A percentile compares a stretch with the other conserved stretches of the same genome.
Conservation (phyloP, 768 basidiomycete species). For the Naganishia randhawae region DNA sequence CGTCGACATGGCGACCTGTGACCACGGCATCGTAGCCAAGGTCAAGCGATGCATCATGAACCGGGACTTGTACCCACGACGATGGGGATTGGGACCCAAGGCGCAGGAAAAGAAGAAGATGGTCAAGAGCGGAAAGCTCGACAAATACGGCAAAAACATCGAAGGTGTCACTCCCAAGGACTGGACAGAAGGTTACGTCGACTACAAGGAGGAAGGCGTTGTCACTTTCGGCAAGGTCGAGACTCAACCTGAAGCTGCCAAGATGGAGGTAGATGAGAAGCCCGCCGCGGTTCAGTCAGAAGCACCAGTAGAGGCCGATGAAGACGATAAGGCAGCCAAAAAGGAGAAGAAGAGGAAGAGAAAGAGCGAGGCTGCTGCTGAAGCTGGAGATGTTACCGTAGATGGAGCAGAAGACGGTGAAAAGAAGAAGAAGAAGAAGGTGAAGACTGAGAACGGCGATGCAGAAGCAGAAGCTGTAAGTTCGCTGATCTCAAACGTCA, state of each 20-base stretch:
- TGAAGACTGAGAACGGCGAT: slow-evolving; percentile 21
- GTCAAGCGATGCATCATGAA: slow-evolving; percentile 99
- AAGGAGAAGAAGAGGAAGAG: slow-evolving; percentile 53
- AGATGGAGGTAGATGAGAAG: slow-evolving; percentile 37
- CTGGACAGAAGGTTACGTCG: slow-evolving; percentile 90
- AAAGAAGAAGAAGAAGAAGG: slow-evolving; percentile 43
- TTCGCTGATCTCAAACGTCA: background rate
- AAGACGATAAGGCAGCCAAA: slow-evolving; percentile 45
- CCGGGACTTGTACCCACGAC: slow-evolving; percentile 89
- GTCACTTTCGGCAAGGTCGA: slow-evolving; percentile 37
- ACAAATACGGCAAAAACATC: slow-evolving; percentile 87
- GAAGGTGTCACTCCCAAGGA: slow-evolving; percentile 80
- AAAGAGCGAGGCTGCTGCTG: slow-evolving; percentile 35
- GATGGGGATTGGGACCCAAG: slow-evolving; percentile 98
- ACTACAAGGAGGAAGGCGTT: slow-evolving; percentile 69
- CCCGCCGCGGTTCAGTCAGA: slow-evolving; percentile 33
- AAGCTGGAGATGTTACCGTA: slow-evolving; percentile 31
- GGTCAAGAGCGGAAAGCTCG: slow-evolving; percentile 94
- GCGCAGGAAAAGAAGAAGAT: slow-evolving; percentile 97
- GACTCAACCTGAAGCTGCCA: slow-evolving; percentile 35
- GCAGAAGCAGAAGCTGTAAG: background rate
- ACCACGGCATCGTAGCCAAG: slow-evolving; percentile 97
- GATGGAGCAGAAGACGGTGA: slow-evolving; percentile 32
- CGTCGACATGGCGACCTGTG: slow-evolving; percentile 93
- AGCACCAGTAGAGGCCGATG: slow-evolving; percentile 30